Conservation (phyloP, 202 grass and related monocot genomes). For the Digitaria exilis region DNA sequence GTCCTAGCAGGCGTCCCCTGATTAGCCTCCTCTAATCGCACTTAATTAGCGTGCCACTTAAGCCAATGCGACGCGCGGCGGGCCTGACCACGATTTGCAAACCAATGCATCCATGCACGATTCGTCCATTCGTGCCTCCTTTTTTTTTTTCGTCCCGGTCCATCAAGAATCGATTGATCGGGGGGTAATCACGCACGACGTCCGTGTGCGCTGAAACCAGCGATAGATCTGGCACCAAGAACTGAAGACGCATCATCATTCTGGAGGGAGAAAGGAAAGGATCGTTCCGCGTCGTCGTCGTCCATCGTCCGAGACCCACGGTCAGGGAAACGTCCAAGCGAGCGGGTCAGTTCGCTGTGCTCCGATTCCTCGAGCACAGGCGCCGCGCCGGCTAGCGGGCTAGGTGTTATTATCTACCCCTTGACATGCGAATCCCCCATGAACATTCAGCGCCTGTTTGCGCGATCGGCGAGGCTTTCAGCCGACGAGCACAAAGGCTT, state of each 20-base stretch:
- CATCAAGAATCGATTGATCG: constrained; percentile 23
- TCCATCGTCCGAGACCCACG: neutral
- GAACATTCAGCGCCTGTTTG: neutral
- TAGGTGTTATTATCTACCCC: neutral
- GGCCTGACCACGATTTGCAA: constrained; percentile 24
- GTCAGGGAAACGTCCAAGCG: neutral
- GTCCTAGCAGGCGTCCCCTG: neutral
- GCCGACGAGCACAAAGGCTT: constrained; percentile 13
- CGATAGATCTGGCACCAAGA: neutral
- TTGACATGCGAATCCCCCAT: neutral
- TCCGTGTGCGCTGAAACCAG: neutral
- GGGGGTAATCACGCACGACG: neutral
- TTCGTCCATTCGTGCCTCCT: neutral
- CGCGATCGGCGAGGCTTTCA: neutral
- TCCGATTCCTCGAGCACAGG: neutral
- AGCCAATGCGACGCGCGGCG: constrained; percentile 15
- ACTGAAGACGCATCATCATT: neutral
- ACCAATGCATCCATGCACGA: neutral
- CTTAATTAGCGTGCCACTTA: constrained; percentile 26
- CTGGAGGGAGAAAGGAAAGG: neutral
- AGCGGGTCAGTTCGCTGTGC: constrained; percentile 17
- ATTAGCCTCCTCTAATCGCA: neutral
- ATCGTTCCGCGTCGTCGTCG: neutral
- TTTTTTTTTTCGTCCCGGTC: neutral
- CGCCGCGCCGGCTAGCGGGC: neutral